These are phyloP conservation scores for Lactarius hengduanensis DNA, from an alignment of 768 basidiomycete species.

Conservation along the genomic window DNA sequence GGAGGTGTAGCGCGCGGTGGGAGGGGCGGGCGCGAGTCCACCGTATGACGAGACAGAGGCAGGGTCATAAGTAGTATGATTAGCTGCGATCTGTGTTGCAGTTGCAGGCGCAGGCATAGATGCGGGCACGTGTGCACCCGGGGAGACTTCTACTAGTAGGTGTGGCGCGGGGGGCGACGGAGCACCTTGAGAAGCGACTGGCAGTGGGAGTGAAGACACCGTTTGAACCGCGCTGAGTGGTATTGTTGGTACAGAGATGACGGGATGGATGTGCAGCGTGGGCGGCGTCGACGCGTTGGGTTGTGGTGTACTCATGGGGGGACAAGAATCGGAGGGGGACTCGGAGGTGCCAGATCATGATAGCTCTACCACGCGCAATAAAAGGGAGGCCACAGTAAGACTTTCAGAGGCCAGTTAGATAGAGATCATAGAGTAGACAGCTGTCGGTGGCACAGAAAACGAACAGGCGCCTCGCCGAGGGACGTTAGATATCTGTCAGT, in stretches of 20 bases:
- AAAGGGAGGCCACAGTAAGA: not conserved
- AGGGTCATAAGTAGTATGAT: not conserved
- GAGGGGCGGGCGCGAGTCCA: not conserved
- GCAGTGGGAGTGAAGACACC: not conserved
- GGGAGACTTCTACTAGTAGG: not conserved
- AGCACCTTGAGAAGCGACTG: not conserved
- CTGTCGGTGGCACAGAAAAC: conserved; percentile 11
- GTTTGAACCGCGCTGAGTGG: not conserved
- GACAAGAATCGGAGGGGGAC: not conserved
- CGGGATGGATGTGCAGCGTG: not conserved
- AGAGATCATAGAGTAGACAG: conserved; percentile 4
- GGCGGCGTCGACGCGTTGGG: not conserved
- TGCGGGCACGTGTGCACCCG: not conserved
- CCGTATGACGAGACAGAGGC: not conserved
- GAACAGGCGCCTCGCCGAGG: not conserved
- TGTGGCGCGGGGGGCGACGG: not conserved
- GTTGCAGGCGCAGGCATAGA: not conserved
- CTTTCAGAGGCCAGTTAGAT: not conserved
- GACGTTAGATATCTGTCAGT: not conserved
- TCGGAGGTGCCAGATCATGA: not conserved
- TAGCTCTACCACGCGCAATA: not conserved
- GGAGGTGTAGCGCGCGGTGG: not conserved
- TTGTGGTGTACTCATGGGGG: not conserved
- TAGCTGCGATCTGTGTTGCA: not conserved
- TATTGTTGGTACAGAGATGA: not conserved